These are phyloP conservation scores for Hortiboletus campestris DNA, from an alignment of 768 basidiomycete species.

Conservation along the genomic window DNA sequence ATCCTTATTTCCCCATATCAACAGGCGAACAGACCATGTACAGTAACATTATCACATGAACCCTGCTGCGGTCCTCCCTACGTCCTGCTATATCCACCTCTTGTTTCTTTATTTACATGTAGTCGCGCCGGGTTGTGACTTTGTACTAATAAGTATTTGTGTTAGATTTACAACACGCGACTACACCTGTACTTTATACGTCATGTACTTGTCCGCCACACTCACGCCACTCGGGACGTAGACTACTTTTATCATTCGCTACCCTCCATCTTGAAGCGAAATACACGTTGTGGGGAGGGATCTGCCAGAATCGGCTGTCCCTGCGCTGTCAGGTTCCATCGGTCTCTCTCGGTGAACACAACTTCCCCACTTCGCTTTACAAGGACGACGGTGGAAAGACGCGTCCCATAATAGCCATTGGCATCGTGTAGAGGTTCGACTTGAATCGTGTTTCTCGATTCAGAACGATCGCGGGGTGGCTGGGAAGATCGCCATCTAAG, in stretches of 20 bases:
- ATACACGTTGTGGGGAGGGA: slow-evolving; percentile 47
- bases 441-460: slow-evolving; percentile 62
- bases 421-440: slow-evolving; percentile 47
- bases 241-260: slow-evolving; percentile 18
- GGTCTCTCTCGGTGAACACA: slow-evolving; percentile 69
- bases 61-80: background rate
- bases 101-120: slow-evolving; percentile 24
- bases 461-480: slow-evolving; percentile 47
- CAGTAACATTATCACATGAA: slow-evolving; percentile 55
- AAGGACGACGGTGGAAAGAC: slow-evolving; percentile 70
- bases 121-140: slow-evolving; percentile 33
- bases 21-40: slow-evolving; percentile 56
- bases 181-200: slow-evolving; percentile 32
- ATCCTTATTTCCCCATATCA: slow-evolving; percentile 65
- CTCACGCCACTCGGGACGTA: slow-evolving; percentile 18
- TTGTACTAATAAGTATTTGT: slow-evolving; percentile 27
- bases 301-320: slow-evolving; percentile 40
- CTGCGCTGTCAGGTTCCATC: slow-evolving; percentile 48
- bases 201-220: slow-evolving; percentile 29
- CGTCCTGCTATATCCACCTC: slow-evolving; percentile 6
- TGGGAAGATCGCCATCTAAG: slow-evolving; percentile 31
- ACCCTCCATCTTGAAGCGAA: slow-evolving; percentile 43
- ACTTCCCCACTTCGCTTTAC: slow-evolving; percentile 58
- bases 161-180: slow-evolving; percentile 28
- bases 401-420: slow-evolving; percentile 56